These are phyloP conservation scores for Fraxinus greggii DNA, from an alignment of 305 asterid genomes.

Conservation along the genomic window DNA sequence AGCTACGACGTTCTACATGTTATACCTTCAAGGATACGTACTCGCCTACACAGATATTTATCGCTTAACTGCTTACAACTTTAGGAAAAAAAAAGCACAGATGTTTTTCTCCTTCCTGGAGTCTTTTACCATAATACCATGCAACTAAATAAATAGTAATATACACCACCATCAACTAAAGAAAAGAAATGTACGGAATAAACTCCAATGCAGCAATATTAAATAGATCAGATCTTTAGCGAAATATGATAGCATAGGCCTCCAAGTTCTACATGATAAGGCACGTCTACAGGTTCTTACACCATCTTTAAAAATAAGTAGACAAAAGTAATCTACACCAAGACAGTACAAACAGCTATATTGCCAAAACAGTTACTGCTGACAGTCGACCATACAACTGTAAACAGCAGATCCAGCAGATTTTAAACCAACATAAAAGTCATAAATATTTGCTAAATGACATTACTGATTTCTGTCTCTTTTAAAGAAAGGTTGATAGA, in stretches of 20 bases:
- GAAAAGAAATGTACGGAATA: background rate
- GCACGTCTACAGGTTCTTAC: slow-evolving; percentile 20
- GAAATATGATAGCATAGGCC: slow-evolving; percentile 13
- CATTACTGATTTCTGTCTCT: slow-evolving; percentile 25
- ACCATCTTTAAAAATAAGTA: background rate
- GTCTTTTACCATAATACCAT: background rate
- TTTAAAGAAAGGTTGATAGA: slow-evolving; percentile 47
- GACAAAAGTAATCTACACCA: background rate
- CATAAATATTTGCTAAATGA: background rate
- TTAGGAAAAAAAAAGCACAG: too few species aligned
- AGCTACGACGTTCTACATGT: too few species aligned
- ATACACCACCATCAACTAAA: background rate
- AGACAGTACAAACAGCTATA: background rate
- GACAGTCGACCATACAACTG: slow-evolving; percentile 3
- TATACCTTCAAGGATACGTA: too few species aligned
- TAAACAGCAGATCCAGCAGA: slow-evolving; percentile 15
- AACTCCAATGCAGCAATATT: background rate
- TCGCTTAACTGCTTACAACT: background rate
- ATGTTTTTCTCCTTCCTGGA: background rate
- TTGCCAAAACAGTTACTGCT: background rate
- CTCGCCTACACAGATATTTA: too few species aligned
- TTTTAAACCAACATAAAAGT: background rate
- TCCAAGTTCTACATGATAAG: slow-evolving; percentile 23
- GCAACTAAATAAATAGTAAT: background rate
- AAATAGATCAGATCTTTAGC: background rate